These are phyloP conservation scores for Aspergillus fijiensis DNA, from an alignment of 2,329 filamentous ascomycete genomes.

Conservation along the genomic window DNA sequence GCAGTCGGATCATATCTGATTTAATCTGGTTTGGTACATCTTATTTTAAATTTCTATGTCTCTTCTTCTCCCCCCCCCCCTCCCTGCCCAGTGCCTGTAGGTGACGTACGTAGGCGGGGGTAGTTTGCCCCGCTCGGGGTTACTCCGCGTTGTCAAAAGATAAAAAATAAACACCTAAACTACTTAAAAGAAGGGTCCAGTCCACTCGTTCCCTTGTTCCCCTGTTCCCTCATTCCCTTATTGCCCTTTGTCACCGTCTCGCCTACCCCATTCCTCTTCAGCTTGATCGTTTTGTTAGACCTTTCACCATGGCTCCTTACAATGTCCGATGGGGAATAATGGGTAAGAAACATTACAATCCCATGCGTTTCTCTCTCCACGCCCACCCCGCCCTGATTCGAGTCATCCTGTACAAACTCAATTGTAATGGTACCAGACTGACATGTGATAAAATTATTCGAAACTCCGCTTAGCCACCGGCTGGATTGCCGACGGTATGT, in stretches of 20 bases:
- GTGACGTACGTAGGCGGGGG: slow-evolving; percentile 9
- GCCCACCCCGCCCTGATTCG: no score
- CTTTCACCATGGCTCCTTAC: slow-evolving; percentile 32
- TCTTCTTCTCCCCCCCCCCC: no score
- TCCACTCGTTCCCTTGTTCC: neutral
- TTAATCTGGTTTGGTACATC: no score
- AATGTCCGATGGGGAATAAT: slow-evolving; percentile 47
- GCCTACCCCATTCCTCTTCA: neutral
- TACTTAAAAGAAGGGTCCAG: no score
- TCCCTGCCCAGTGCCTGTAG: neutral
- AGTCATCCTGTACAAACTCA: neutral
- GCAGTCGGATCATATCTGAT: no score
- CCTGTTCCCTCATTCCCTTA: neutral
- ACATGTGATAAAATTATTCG: slow-evolving; percentile 6
- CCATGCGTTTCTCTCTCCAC: no score
- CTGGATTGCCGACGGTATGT: slow-evolving; percentile 43
- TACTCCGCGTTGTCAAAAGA: slow-evolving; percentile 17
- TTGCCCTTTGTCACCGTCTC: neutral
- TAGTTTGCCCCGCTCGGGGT: slow-evolving; percentile 27
- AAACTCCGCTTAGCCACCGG: slow-evolving; percentile 40
- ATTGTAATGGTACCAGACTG: slow-evolving; percentile 12
- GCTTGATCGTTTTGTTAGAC: neutral
- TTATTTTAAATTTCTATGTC: no score
- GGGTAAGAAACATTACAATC: slow-evolving; percentile 29
- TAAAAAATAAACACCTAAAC: slow-evolving; percentile 1